phyloP scores from a whole-genome alignment of 805 yeast genomes.

The Starmerella ratchasimensis region DNA sequence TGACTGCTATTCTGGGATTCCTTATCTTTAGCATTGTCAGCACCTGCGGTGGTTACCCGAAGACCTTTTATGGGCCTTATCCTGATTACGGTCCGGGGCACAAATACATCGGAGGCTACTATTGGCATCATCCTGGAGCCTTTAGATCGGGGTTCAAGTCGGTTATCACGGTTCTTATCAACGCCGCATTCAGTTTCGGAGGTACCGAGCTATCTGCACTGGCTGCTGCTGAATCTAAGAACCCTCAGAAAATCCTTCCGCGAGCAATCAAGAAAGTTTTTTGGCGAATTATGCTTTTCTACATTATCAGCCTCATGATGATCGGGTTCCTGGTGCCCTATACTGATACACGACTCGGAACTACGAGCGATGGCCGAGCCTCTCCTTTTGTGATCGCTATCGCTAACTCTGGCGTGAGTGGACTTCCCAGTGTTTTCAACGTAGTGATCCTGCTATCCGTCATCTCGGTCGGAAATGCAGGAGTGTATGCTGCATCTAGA shows the following conservation, averaged over 20 bases:
- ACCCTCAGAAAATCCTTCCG: constrained; percentile 55
- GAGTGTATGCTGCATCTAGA: constrained; percentile 56
- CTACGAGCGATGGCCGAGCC: constrained; percentile 44
- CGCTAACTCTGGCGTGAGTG: constrained; percentile 48
- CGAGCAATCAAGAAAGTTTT: constrained; percentile 66
- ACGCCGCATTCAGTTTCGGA: constrained; percentile 56
- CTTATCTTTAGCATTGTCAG: constrained; percentile 47
- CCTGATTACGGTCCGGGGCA: constrained; percentile 34
- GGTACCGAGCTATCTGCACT: constrained; percentile 64
- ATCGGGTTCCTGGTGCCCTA: constrained; percentile 61
- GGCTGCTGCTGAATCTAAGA: constrained; percentile 61
- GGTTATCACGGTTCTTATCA: constrained; percentile 46
- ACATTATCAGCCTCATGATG: constrained; percentile 42
- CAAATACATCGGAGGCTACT: constrained; percentile 40
- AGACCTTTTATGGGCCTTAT: constrained; percentile 22
- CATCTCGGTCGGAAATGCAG: constrained; percentile 60
- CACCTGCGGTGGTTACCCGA: constrained; percentile 42
- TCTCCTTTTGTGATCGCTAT: constrained; percentile 70
- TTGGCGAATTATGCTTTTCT: constrained; percentile 67
- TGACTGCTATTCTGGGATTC: constrained; percentile 45
- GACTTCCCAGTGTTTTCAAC: constrained; percentile 54
- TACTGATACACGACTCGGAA: constrained; percentile 35
- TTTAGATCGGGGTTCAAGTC: constrained; percentile 51
- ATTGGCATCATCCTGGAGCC: constrained; percentile 51
- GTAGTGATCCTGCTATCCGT: constrained; percentile 56